Evolutionary conservation across 345 rosid species (phyloP), one percentile per base, ranked within the genome.

Genomic region (Sisymbrium irio): DNA sequence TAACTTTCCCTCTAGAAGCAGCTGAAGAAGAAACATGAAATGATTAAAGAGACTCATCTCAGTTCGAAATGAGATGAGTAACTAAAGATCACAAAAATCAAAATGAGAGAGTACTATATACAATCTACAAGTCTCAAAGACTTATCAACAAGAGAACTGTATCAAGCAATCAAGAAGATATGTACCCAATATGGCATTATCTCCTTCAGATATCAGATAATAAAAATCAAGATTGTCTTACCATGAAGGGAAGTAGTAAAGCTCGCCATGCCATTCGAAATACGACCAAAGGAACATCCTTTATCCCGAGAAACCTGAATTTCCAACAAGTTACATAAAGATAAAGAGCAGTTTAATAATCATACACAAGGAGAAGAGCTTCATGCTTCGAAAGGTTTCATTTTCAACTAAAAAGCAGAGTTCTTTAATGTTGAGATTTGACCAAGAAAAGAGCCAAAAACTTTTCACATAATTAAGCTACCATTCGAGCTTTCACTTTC

Each of bases 301-400:
- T 72, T 84, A 72, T 15, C 55, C 22, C 40, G 49, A 2, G 69
- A 39, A 55, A 77, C 57, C 96, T 88, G 91, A 79, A 77, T 75
- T 17, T 32, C 9, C 64, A 30, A 27, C 5, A 10, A 28, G 9
- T 32, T 53, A 53, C 46, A n/a, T n/a, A 4, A 56, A 9, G 7
- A n/a, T 41, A 20, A 63, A 19, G 55, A 44, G 47, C 33, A 0
- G 0, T 30, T 42, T 42, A 32, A 27, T 10, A 9, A 4, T 37
- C 6, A 14, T 13, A 20, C 50, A 61, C 22, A 60, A 28, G 7
- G 7, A 37, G 49, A 61, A 36, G 33, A 69, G 28, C 53, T 62
- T 46, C 51, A 62, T 13, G 53, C 3, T 32, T 66, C 46, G 1
- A 8, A 53, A 18, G 53, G 0, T 20, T 67, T 50, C 45, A 20